These are phyloP conservation scores for Iris macrosiphon DNA, from an alignment of 106 monocot species.

Conservation along the genomic window DNA sequence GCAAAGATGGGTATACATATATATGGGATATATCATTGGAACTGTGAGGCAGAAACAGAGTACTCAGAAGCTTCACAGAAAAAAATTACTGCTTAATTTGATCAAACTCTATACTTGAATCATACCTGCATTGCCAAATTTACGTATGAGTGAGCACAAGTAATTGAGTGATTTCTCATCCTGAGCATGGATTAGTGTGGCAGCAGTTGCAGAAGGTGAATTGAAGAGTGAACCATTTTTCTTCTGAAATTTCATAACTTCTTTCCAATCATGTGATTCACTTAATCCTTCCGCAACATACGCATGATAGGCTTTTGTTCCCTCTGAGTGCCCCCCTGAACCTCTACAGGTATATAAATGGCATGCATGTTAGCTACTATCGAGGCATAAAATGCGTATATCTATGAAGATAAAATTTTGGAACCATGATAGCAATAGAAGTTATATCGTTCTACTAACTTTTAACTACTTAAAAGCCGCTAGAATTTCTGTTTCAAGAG, in stretches of 20 bases:
- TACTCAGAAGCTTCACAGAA: neutral
- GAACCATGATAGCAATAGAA: no score
- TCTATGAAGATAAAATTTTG: no score
- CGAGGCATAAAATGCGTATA: no score
- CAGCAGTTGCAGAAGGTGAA: slow-evolving; percentile 86
- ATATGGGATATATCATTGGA: slow-evolving; percentile 57
- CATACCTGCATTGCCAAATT: slow-evolving; percentile 79
- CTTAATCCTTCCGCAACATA: slow-evolving; percentile 81
- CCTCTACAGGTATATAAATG: slow-evolving; percentile 21
- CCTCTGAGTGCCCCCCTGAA: slow-evolving; percentile 23
- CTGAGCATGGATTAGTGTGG: slow-evolving; percentile 28
- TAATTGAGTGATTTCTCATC: slow-evolving; percentile 60
- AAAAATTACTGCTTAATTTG: neutral
- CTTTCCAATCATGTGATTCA: slow-evolving; percentile 37
- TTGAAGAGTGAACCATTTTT: slow-evolving; percentile 87
- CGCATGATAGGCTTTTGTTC: slow-evolving; percentile 57
- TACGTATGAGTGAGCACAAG: slow-evolving; percentile 29
- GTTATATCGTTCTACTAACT: no score
- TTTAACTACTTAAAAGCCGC: no score
- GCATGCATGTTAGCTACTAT: slow-evolving; percentile 5
- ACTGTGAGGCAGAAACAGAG: slow-evolving; percentile 34
- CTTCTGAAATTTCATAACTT: slow-evolving; percentile 69
- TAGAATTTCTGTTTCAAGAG: no score
- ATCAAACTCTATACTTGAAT: no score
- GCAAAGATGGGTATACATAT: slow-evolving; percentile 40